Conservation (phyloP, 2,329 filamentous ascomycete species). For the Trichoderma harzianum region DNA sequence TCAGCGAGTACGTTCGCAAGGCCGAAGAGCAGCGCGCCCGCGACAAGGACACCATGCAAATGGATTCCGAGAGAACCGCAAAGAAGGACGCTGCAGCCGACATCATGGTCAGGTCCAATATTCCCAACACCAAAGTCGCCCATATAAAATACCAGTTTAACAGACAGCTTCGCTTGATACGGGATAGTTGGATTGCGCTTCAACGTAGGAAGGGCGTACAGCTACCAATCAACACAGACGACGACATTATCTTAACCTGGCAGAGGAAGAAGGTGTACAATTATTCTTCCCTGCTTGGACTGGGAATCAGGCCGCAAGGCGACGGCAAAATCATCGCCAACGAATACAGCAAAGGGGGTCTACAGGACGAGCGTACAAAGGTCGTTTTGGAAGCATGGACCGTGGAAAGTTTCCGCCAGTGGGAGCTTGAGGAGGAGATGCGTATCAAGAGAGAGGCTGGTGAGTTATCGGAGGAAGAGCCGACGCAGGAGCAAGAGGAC, state of each 20-base stretch:
- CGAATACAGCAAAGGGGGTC: constrained; percentile 39
- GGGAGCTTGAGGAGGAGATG: constrained; percentile 48
- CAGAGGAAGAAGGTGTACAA: constrained; percentile 69
- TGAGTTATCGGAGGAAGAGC: constrained; percentile 35
- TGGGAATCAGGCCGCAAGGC: constrained; percentile 55
- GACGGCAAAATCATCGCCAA: constrained; percentile 42
- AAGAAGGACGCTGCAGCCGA: constrained; percentile 30
- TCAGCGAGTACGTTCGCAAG: constrained; percentile 44
- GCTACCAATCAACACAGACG: constrained; percentile 40
- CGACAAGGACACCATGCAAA: constrained; percentile 25
- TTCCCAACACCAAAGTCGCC: constrained; percentile 55
- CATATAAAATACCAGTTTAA: constrained; percentile 64
- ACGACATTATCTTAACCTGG: constrained; percentile 74
- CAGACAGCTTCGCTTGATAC: constrained; percentile 64
- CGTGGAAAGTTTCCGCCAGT: constrained; percentile 52
- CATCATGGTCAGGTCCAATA: constrained; percentile 56
- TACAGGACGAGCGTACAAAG: constrained; percentile 49
- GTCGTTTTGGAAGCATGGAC: constrained; percentile 80
- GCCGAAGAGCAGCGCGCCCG: constrained; percentile 36
- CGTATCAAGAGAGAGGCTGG: constrained; percentile 43
- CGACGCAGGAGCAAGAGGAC: constrained; percentile 23
- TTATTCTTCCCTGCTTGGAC: constrained; percentile 66
- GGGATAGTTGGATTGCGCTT: constrained; percentile 64
- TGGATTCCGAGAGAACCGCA: constrained; percentile 18
- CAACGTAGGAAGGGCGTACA: constrained; percentile 46